Conservation (phyloP, 1,284 basidiomycete genomes). For the Trichosporon sp. region DNA sequence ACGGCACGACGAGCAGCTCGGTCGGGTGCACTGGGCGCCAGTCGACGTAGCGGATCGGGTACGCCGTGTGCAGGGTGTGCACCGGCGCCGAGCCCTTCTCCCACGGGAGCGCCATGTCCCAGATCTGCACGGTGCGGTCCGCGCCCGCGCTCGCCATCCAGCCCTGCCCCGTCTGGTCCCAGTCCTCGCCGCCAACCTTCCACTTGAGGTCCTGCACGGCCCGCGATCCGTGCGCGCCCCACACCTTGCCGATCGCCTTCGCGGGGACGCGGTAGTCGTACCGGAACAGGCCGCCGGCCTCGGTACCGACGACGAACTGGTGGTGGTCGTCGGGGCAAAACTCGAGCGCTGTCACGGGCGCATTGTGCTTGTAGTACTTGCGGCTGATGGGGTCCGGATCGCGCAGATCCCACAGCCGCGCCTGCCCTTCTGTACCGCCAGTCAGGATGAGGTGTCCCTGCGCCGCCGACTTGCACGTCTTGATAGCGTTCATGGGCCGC, state of each 20-base stretch:
- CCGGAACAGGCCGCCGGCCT: slow-evolving; percentile 63
- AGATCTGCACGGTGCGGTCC: slow-evolving; percentile 73
- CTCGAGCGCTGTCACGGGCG: slow-evolving; percentile 64
- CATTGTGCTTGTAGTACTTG: slow-evolving; percentile 64
- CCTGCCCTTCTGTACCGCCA: slow-evolving; percentile 74
- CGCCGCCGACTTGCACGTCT: slow-evolving; percentile 57
- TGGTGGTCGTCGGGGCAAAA: slow-evolving; percentile 67
- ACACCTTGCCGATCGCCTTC: slow-evolving; percentile 62
- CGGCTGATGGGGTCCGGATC: slow-evolving; percentile 64
- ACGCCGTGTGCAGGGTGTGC: slow-evolving; percentile 70
- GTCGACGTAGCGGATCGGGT: slow-evolving; percentile 65
- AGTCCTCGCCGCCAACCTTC: slow-evolving; percentile 49
- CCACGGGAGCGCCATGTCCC: slow-evolving; percentile 63
- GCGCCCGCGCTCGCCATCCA: slow-evolving; percentile 80
- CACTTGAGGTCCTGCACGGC: slow-evolving; percentile 75
- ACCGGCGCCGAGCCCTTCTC: slow-evolving; percentile 55
- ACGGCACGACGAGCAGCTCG: slow-evolving; percentile 59
- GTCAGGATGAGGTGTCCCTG: slow-evolving; percentile 68
- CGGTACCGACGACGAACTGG: slow-evolving; percentile 69
- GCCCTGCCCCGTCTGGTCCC: slow-evolving; percentile 52
- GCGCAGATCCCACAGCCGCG: slow-evolving; percentile 77
- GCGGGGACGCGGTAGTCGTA: slow-evolving; percentile 73
- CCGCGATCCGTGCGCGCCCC: slow-evolving; percentile 67
- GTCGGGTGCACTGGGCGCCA: slow-evolving; percentile 78
- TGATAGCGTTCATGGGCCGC: slow-evolving; percentile 67